Evolutionary conservation across 768 basidiomycete genomes (phyloP).

Genomic region (Dendrothele bispora): DNA sequence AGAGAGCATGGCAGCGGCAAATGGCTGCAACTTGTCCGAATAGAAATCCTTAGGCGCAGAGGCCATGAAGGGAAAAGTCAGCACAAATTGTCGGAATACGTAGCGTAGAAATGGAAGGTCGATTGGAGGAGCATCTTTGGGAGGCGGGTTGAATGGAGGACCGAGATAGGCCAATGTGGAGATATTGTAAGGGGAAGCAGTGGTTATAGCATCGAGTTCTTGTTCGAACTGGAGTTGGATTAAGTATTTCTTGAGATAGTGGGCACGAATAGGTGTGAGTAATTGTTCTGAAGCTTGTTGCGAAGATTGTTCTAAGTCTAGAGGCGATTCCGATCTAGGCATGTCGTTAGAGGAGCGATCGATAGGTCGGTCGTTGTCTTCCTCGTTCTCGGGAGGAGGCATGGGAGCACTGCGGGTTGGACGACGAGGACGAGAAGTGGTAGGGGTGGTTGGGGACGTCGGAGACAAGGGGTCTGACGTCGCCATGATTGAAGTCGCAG

Average conservation of each 20-base stretch:
- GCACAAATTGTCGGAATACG: slow-evolving; percentile 88
- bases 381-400: slow-evolving; percentile 1
- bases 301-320: slow-evolving; percentile 7
- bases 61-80: slow-evolving; percentile 94
- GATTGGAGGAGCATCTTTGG: slow-evolving; percentile 51
- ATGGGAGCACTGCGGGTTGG: slow-evolving; percentile 5
- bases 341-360: too few species aligned
- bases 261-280: slow-evolving; percentile 88
- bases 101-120: slow-evolving; percentile 90
- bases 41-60: slow-evolving; percentile 91
- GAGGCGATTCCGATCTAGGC: slow-evolving; percentile 9
- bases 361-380: neutral
- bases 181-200: slow-evolving; percentile 42
- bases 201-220: slow-evolving; percentile 74
- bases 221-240: slow-evolving; percentile 79
- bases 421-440: slow-evolving; percentile 4
- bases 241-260: slow-evolving; percentile 97
- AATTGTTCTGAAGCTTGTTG: slow-evolving; percentile 17
- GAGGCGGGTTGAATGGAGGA: slow-evolving; percentile 77
- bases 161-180: slow-evolving; percentile 88
- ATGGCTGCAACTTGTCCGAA: slow-evolving; percentile 92
- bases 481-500: neutral
- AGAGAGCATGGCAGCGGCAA: slow-evolving; percentile 78
- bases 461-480: neutral
- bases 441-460: slow-evolving; percentile 1